Percentiles rank a stretch among this genome's conserved stretches.
Conservation (phyloP, 345 rosid genomes). For the Populus alba region DNA sequence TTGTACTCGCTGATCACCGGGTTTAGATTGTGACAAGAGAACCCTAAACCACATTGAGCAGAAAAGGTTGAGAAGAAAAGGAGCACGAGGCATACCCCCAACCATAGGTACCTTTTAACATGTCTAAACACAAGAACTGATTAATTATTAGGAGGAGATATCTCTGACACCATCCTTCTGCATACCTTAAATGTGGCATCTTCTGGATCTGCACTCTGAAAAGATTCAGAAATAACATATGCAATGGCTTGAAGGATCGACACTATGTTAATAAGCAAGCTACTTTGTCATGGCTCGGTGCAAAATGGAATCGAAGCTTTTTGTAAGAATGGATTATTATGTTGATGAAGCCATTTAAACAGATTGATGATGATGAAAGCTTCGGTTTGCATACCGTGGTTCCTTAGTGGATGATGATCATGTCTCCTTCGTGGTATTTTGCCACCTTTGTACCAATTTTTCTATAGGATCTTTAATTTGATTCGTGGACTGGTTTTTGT, state of each 20-base stretch:
- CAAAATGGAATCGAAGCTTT: constrained; percentile 2
- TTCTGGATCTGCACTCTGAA: background rate
- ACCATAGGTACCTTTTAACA: background rate
- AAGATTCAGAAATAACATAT: background rate
- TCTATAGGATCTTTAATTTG: background rate
- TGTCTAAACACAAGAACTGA: background rate
- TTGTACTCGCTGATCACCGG: background rate
- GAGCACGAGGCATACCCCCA: background rate
- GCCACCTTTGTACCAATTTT: background rate
- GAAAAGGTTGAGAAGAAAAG: constrained; percentile 1
- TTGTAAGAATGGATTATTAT: background rate
- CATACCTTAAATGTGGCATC: background rate
- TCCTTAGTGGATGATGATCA: background rate
- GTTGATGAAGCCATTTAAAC: background rate
- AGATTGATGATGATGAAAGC: background rate
- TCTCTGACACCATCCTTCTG: background rate
- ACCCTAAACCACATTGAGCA: background rate
- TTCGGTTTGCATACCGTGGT: too few relatives aligned
- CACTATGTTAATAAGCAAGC: background rate
- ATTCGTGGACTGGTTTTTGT: background rate
- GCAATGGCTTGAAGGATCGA: background rate
- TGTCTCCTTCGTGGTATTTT: background rate
- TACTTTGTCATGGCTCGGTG: background rate
- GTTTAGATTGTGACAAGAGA: background rate
- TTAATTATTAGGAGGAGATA: background rate